Percentiles rank a stretch among this genome's conserved stretches.
phyloP scores from a whole-genome alignment of 495 filamentous ascomycete genomes.

The Trichodelitschia bisporula region DNA sequence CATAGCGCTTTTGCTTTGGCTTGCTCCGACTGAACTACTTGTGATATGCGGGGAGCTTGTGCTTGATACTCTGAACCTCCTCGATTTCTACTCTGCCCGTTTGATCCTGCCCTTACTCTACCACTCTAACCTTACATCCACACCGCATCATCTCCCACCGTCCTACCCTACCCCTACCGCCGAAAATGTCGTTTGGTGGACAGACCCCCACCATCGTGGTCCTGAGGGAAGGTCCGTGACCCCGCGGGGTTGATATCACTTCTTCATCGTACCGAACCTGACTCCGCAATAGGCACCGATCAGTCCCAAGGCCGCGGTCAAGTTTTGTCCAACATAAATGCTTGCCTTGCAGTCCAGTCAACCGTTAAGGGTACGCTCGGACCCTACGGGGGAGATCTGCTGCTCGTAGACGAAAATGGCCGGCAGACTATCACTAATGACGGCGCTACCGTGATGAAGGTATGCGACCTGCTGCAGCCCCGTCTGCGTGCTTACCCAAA shows the following conservation, averaged over 20 bases:
- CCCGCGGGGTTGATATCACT: conserved; percentile 2
- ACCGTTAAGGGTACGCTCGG: conserved; percentile 89
- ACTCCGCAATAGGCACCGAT: conserved; percentile 63
- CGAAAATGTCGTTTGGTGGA: conserved; percentile 95
- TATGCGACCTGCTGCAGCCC: conserved; percentile 15
- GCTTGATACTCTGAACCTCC: too few relatives aligned
- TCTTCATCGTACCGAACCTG: neutral
- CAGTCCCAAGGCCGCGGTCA: conserved; percentile 91
- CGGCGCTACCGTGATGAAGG: conserved; percentile 98
- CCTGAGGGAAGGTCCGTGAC: conserved; percentile 70
- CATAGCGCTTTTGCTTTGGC: too few relatives aligned
- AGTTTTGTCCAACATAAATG: conserved; percentile 96
- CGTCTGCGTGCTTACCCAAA: conserved; percentile 3
- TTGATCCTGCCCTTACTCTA: too few relatives aligned
- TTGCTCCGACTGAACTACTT: too few relatives aligned
- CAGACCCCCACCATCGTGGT: conserved; percentile 98
- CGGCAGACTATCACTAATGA: conserved; percentile 96
- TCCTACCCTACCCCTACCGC: too few relatives aligned
- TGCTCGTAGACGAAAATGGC: conserved; percentile 89
- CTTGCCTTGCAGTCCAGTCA: conserved; percentile 87
- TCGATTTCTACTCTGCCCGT: too few relatives aligned
- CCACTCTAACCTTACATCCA: too few relatives aligned
- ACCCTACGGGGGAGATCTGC: conserved; percentile 90
- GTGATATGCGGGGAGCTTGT: too few relatives aligned
- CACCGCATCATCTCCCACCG: too few relatives aligned